Evolutionary conservation across 768 basidiomycete genomes (phyloP).

Genomic region (Daedaleopsis sinensis): DNA sequence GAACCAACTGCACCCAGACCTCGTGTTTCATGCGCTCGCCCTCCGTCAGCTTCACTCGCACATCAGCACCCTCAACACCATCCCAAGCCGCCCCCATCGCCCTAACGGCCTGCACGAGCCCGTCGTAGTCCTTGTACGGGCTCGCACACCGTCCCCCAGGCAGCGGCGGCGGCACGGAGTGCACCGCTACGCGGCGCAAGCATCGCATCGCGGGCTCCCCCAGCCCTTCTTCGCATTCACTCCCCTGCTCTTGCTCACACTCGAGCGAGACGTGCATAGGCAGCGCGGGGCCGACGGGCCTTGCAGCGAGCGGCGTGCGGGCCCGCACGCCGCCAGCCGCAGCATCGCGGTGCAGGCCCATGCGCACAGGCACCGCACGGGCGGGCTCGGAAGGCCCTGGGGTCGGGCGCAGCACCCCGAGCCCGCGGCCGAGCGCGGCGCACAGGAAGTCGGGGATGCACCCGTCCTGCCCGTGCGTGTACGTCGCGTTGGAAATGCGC

Average conservation of each 20-base stretch:
- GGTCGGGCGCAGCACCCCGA: neutral
- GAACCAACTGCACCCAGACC: constrained; percentile 7
- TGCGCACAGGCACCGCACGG: too few relatives aligned
- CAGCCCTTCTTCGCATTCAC: too few relatives aligned
- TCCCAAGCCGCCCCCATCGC: constrained; percentile 9
- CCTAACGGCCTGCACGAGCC: constrained; percentile 8
- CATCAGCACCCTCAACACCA: neutral
- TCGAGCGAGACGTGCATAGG: neutral
- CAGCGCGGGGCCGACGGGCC: neutral
- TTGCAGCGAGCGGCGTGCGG: neutral
- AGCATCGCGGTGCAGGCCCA: neutral
- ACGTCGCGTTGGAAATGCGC: constrained; percentile 19
- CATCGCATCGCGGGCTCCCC: constrained; percentile 3
- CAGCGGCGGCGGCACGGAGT: constrained; percentile 14
- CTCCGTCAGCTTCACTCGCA: constrained; percentile 5
- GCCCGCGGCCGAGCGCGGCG: constrained; percentile 8
- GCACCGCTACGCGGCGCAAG: constrained; percentile 10
- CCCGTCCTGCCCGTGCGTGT: constrained; percentile 13
- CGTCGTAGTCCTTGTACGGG: constrained; percentile 11
- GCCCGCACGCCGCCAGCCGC: neutral
- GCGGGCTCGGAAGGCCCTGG: too few relatives aligned
- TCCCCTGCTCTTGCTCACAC: too few relatives aligned
- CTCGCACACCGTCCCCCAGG: constrained; percentile 1
- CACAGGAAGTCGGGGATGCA: constrained; percentile 13
- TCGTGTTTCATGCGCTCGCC: constrained; percentile 5